Evolutionary conservation across 1,139 yeast genomes (phyloP).

Genomic region (Candida albicans): DNA sequence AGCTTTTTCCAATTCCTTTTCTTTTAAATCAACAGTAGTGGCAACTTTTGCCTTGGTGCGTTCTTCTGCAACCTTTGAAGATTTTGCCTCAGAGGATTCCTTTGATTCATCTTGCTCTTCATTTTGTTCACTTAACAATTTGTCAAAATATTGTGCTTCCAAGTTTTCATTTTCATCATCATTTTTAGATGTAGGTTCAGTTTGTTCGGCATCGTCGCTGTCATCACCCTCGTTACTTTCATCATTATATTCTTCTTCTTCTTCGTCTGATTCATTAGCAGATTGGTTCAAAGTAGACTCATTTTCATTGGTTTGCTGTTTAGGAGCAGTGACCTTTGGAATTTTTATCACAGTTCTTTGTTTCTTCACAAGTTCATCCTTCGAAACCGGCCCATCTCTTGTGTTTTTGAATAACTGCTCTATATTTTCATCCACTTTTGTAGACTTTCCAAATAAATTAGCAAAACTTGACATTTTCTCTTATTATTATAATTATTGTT

Average conservation of each 20-base stretch:
- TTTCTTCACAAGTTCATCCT: constrained; percentile 22
- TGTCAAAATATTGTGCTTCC: constrained; percentile 48
- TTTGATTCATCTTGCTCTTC: constrained; percentile 18
- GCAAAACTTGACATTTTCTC: constrained; percentile 36
- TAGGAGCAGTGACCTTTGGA: constrained; percentile 14
- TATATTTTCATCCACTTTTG: constrained; percentile 35
- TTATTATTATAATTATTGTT: background rate
- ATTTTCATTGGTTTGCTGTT: constrained; percentile 6
- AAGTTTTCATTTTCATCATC: constrained; percentile 45
- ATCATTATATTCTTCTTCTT: constrained; percentile 12
- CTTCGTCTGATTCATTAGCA: constrained; percentile 18
- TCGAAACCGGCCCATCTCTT: constrained; percentile 37
- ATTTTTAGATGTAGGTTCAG: constrained; percentile 22
- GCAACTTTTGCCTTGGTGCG: constrained; percentile 33
- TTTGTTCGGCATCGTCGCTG: constrained; percentile 16
- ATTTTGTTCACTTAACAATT: constrained; percentile 32
- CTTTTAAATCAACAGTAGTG: constrained; percentile 52
- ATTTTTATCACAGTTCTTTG: constrained; percentile 27
- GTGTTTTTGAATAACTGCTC: constrained; percentile 40
- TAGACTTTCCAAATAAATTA: constrained; percentile 33
- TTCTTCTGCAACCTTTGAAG: background rate
- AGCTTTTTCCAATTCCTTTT: constrained; percentile 76
- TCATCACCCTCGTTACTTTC: constrained; percentile 17
- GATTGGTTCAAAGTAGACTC: constrained; percentile 10
- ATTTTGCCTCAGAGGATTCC: constrained; percentile 6